Conservation (phyloP, 2,329 filamentous ascomycete species). For the Botrytis aclada region DNA sequence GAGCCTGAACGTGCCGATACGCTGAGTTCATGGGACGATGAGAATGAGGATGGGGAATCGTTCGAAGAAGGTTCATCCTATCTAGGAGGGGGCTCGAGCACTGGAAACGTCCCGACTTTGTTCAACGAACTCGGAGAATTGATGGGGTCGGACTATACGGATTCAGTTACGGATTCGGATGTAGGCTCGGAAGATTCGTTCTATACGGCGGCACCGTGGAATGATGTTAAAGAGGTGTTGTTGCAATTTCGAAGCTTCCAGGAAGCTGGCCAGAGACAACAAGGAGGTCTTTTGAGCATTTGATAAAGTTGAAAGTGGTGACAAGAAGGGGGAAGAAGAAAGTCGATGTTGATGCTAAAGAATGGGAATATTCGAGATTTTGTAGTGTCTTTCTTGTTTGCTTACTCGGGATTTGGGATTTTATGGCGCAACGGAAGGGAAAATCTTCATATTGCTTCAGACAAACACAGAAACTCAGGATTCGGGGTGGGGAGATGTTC, state of each 20-base stretch:
- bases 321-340: background rate
- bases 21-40: constrained; percentile 10
- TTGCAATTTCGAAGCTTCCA: constrained; percentile 8
- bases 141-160: constrained; percentile 8
- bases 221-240: constrained; percentile 3
- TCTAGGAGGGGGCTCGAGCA: background rate
- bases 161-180: constrained; percentile 8
- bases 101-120: constrained; percentile 7
- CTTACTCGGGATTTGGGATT: background rate
- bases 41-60: constrained; percentile 9
- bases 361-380: background rate
- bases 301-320: background rate
- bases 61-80: background rate
- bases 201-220: constrained; percentile 16
- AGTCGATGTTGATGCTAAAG: background rate
- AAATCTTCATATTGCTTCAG: background rate
- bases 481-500: background rate
- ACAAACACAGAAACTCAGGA: background rate
- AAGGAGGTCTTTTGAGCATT: background rate
- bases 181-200: constrained; percentile 16
- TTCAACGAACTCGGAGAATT: constrained; percentile 17
- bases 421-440: background rate
- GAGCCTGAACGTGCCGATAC: background rate
- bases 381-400: background rate
- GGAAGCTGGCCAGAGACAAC: background rate